Base-by-base conservation (phyloP, 2,329 filamentous ascomycete species). In the Sarocladium brachiariae region DNA sequence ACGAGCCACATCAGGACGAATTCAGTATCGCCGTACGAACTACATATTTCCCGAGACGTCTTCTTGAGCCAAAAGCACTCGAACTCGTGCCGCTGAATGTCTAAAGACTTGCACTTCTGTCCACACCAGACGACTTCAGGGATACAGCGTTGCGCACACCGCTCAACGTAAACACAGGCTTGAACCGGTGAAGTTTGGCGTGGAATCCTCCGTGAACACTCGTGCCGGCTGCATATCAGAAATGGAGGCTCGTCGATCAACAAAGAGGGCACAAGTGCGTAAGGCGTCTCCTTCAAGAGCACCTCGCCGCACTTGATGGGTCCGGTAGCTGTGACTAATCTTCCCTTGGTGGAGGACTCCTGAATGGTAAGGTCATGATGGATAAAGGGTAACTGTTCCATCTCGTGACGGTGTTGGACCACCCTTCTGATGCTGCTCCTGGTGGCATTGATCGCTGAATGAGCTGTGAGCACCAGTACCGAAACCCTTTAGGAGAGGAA, bases 1-100 rank as follows among this genome's bases (percentile, higher is more conserved):
- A 55, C 49, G 31, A 55, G 18, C 53, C 53, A 55, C 16, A 55
- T 38, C n/a, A 55, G 13, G 10, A 51, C 51, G 24, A 55, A 53
- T 21, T 50, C 47, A 16, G 16, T 43, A 18, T 53, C 52, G 7
- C 53, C 51, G 14, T 53, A 37, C n/a, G 39, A 35, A 19, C 27
- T 21, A 14, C 52, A 39, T 23, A 52, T 50, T 6, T 38, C 24
- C 16, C 45, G 2, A 5, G 50, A 41, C 5, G 19, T 34, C 13
- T 48, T 31, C 27, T 45, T 51, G 8, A 55, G 43, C 53, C 53
- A 55, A 2, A 37, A 10, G 30, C 53, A 55, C 37, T 55, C 53
- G 13, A 52, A 24, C 11, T 16, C 11, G 30, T 55, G 53, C 7
- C 53, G 50, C 2, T 19, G 23, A 7, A 27, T 11, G 37, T 55